Conservation (phyloP, 108 stramenopile species). For the Cyclotella choctawhatcheeana region DNA sequence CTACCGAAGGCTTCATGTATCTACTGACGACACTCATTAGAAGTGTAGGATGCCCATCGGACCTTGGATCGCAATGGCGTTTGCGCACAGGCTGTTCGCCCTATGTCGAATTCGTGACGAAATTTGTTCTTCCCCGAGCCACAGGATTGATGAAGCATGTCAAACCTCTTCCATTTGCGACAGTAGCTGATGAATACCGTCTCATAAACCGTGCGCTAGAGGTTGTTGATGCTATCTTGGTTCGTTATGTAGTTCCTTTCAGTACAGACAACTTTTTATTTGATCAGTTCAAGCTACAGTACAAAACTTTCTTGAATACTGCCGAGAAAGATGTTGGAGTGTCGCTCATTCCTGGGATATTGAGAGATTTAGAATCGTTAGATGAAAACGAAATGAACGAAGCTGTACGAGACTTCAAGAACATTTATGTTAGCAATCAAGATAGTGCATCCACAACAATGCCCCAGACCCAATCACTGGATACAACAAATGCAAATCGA, state of each 20-base stretch:
- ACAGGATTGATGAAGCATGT: slow-evolving; percentile 48
- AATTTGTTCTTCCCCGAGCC: slow-evolving; percentile 76
- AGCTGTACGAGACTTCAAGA: slow-evolving; percentile 42
- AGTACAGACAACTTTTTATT: slow-evolving; percentile 22
- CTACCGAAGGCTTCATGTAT: slow-evolving; percentile 82
- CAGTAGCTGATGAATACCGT: slow-evolving; percentile 61
- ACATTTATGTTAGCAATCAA: slow-evolving; percentile 22
- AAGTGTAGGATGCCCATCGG: slow-evolving; percentile 65
- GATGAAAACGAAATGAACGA: slow-evolving; percentile 34
- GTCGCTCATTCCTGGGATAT: slow-evolving; percentile 35
- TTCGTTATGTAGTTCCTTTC: slow-evolving; percentile 59
- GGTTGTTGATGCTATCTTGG: slow-evolving; percentile 72
- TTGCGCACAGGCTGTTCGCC: slow-evolving; percentile 76
- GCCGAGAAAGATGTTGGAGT: slow-evolving; percentile 39
- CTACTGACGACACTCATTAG: slow-evolving; percentile 70
- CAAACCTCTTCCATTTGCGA: slow-evolving; percentile 57
- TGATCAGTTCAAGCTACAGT: slow-evolving; percentile 24
- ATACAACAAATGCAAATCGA: slow-evolving; percentile 32
- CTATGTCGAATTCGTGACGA: slow-evolving; percentile 78
- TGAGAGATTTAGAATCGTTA: slow-evolving; percentile 19
- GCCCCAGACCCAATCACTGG: slow-evolving; percentile 29
- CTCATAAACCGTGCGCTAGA: slow-evolving; percentile 68
- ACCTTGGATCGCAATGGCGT: slow-evolving; percentile 73
- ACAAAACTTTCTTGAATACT: slow-evolving; percentile 17
- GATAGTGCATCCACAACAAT: slow-evolving; percentile 6